Evolutionary conservation across 1,139 yeast species (phyloP), one percentile per base, ranked within the genome.

Genomic region (Blastobotrys illinoisensis): DNA sequence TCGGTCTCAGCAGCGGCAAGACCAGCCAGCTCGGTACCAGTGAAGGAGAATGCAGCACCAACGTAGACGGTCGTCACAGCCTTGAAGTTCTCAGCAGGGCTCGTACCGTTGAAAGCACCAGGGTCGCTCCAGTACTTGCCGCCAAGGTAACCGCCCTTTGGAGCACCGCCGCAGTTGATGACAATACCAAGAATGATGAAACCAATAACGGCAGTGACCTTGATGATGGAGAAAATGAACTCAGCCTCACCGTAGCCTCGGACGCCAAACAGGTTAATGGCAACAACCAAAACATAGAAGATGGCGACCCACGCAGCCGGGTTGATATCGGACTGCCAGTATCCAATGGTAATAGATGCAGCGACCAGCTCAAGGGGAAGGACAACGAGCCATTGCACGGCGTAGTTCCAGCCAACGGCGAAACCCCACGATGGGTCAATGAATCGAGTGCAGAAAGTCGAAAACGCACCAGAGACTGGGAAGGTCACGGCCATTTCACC

Each of bases 11-110:
- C 89, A 44, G 95, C 89, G 19, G 95, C 90, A 60, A 89, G 74
- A 54, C 95, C 95, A 56, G 85, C 85, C 66, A 86, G 76, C 71
- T 88, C 96, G 53, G 86, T 81, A 64, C 95, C 95, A 54, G 91
- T 90, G 65, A 87, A 86, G 2, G 96, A 83, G 71, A 88, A 89
- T 5, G 96, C 95, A 26, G 96, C 93, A 32, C 85, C 81, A 51
- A 89, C 88, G 64, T 90, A 86, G 24, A 86, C 86, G 13, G 88
- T 19, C 3, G 26, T 89, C 47, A 88, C 81, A 65, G 97, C 97
- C 67, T 88, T 88, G 75, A 79, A 87, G 13, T 72, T 73, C 40
- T 32, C 40, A 24, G 16, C 16, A 2, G 40, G 13, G 7, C 7
- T 13, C 3, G 3, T n/a, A 77, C 72, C 73, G 57, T 74, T 79